Evolutionary conservation across 2,329 filamentous ascomycete species (phyloP), one percentile per base, ranked within the genome.

Genomic region (Endoconidiophora polonica): DNA sequence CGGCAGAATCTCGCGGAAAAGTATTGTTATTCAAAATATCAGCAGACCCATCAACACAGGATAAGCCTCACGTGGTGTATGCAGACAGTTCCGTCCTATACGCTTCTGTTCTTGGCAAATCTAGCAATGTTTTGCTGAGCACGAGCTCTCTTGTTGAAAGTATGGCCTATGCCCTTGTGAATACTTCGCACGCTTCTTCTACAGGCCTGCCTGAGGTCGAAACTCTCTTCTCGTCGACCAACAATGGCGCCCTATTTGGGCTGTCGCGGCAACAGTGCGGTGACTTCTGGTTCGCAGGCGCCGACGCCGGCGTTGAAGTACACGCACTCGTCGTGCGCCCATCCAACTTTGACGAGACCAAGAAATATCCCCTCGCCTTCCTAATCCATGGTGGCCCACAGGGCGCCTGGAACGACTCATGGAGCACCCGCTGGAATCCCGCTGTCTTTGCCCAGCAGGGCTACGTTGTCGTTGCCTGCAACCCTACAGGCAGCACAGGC

Each of bases 371-470:
- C 0, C 69, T 94, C 3, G 77, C 82, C 2, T 81, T 87, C 60
- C 67, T 88, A 40, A 83, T 93, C 55, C 86, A 94, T 59, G 86
- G 86, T 49, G 86, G 86, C 0, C 86, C 86, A 0, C 84, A 91
- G 61, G 76, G 79, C 20, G 76, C 83, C 0, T 90, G 83, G 81
- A 67, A 63, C 29, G 81, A 91, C 58, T 69, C 72, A 24, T 93
- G 86, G 84, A 82, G 75, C 61, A 86, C 81, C 2, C 72, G 86
- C 16, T 94, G 86, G 86, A 93, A 93, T 60, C 81, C 83, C 1
- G 84, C 83, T 53, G 73, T 90, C 7, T 93, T 86, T 60, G 86
- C 86, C 3, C 86, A 93, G 62, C 84, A 90, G 65, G 86, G 86
- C 43, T 94, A 91, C 60, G 74, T 94, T 3, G 84, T 83, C 20